Percentiles rank a stretch among this genome's conserved stretches.
Conservation (phyloP, 306 rosid genomes). For the Citrullus amarus region DNA sequence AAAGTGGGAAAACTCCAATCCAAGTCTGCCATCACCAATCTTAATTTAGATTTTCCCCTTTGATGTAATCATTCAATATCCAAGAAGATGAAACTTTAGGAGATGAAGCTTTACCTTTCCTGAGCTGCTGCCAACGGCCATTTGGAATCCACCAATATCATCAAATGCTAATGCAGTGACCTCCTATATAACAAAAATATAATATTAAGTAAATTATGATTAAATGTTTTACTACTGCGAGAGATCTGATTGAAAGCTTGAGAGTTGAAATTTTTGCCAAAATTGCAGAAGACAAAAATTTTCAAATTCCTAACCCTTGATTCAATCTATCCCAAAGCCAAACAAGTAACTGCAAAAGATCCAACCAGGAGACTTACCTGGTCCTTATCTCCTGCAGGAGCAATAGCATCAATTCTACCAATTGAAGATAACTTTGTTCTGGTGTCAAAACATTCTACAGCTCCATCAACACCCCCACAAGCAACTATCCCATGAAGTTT, state of each 20-base stretch:
- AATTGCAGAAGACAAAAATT: background rate
- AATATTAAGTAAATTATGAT: background rate
- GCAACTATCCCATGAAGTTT: constrained; percentile 85
- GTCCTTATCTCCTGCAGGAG: constrained; percentile 58
- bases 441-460: constrained; percentile 83
- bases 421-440: constrained; percentile 58
- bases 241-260: background rate
- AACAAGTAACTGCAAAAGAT: background rate
- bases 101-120: constrained; percentile 58
- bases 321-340: background rate
- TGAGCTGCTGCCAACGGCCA: constrained; percentile 94
- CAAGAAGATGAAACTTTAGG: background rate
- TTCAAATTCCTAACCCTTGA: background rate
- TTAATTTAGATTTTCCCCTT: background rate
- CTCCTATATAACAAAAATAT: constrained; percentile 39
- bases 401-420: constrained; percentile 80
- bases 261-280: background rate
- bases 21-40: background rate
- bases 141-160: constrained; percentile 51
- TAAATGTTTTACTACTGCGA: background rate
- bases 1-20: background rate
- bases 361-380: constrained; percentile 34
- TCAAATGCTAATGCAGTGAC: constrained; percentile 86
- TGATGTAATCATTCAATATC: background rate
- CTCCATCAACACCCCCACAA: constrained; percentile 96